Conservation (phyloP, 495 filamentous ascomycete genomes). For the Penicillium argentinense region DNA sequence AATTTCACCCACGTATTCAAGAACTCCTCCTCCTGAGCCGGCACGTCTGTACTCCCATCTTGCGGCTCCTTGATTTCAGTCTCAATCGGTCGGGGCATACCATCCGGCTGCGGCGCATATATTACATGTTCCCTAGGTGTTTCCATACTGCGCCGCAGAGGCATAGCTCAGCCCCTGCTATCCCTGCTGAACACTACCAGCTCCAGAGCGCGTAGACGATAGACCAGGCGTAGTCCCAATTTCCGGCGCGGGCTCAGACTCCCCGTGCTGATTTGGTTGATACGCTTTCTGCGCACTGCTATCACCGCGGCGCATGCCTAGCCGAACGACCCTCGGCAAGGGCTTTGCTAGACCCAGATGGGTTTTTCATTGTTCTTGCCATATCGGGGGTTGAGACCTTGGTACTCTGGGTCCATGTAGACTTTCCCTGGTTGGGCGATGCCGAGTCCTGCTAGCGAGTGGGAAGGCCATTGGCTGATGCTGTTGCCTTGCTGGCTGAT, state of each 20-base stretch:
- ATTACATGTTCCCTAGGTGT: slow-evolving; percentile 3
- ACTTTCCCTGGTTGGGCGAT: slow-evolving; percentile 6
- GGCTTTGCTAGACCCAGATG: slow-evolving; percentile 31
- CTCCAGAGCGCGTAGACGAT: background rate
- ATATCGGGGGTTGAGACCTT: slow-evolving; percentile 21
- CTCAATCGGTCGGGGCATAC: slow-evolving; percentile 14
- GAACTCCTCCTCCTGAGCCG: slow-evolving; percentile 9
- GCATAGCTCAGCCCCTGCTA: slow-evolving; percentile 6
- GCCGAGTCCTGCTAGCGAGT: slow-evolving; percentile 10
- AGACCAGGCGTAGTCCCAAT: slow-evolving; percentile 9
- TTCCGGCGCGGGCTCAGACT: slow-evolving; percentile 9
- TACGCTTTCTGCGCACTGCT: slow-evolving; percentile 5
- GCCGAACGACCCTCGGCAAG: slow-evolving; percentile 28
- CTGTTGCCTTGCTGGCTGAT: slow-evolving; percentile 1
- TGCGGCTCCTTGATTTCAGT: background rate
- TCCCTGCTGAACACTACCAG: too few species aligned
- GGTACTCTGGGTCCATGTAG: slow-evolving; percentile 25
- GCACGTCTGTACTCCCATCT: background rate
- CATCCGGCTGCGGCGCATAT: slow-evolving; percentile 14
- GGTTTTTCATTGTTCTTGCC: slow-evolving; percentile 17
- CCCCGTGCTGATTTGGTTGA: slow-evolving; percentile 2
- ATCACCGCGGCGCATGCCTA: slow-evolving; percentile 20
- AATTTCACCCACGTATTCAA: slow-evolving; percentile 17
- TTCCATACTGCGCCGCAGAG: slow-evolving; percentile 9
- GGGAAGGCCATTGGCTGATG: slow-evolving; percentile 4